These are phyloP conservation scores for Gossypium anomalum DNA, from an alignment of 345 rosid genomes.

Conservation along the genomic window DNA sequence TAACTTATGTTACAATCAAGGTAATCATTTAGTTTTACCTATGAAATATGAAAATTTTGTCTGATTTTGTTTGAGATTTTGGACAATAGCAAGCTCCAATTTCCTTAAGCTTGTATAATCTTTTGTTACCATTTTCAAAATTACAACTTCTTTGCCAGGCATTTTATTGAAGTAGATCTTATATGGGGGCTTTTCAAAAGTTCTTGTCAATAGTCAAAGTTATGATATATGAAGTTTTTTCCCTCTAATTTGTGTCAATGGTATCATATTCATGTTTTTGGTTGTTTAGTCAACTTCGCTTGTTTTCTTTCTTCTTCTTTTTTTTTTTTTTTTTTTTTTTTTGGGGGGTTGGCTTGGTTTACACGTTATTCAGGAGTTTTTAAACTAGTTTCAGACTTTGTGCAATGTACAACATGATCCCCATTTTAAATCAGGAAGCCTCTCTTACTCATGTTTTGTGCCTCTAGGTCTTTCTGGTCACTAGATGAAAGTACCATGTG, in stretches of 20 bases:
- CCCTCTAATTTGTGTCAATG: neutral
- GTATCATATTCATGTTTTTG: neutral
- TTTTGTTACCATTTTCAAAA: neutral
- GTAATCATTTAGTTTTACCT: slow-evolving; percentile 13
- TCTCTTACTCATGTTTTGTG: neutral
- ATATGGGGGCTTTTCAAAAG: neutral
- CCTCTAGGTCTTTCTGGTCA: neutral
- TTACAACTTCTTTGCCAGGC: slow-evolving; percentile 5
- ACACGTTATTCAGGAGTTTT: neutral
- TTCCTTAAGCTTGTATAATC: neutral
- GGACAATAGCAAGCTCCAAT: neutral
- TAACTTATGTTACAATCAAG: slow-evolving; percentile 50
- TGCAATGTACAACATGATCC: neutral
- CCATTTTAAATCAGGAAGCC: neutral
- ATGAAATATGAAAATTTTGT: neutral
- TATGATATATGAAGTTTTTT: neutral
- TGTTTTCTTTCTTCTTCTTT: neutral
- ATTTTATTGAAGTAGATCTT: neutral
- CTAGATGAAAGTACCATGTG: neutral
- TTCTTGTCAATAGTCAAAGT: neutral
- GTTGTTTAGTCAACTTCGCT: neutral
- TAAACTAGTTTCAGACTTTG: neutral
- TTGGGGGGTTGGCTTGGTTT: neutral
- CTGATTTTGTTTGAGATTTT: neutral
- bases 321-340: too few relatives aligned